phyloP scores from a whole-genome alignment of 2,329 filamentous ascomycete species.

The Coccinonectria pachysandricola region DNA sequence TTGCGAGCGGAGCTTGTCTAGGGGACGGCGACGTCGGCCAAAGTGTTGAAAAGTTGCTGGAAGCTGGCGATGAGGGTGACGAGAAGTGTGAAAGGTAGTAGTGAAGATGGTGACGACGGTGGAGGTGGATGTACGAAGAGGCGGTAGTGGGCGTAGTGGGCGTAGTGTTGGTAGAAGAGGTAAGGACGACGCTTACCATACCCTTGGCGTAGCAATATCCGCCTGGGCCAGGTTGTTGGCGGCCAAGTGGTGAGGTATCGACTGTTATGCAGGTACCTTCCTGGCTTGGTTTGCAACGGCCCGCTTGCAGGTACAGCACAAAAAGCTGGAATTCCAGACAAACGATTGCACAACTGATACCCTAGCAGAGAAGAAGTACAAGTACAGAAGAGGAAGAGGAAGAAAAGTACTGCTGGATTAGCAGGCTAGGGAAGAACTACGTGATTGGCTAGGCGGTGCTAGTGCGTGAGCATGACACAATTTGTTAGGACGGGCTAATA shows the following conservation, averaged over 20 bases:
- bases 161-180: constrained; percentile 10
- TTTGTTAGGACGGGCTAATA: constrained; percentile 22
- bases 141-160: constrained; percentile 9
- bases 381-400: too few species aligned
- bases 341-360: too few species aligned
- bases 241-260: too few species aligned
- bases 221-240: too few species aligned
- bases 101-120: constrained; percentile 11
- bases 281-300: too few species aligned
- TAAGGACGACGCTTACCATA: constrained; percentile 15
- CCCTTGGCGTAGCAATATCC: constrained; percentile 21
- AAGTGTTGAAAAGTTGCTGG: constrained; percentile 3
- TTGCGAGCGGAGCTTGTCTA: constrained; percentile 3
- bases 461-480: constrained; percentile 24
- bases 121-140: constrained; percentile 8
- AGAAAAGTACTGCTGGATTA: too few species aligned
- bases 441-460: constrained; percentile 16
- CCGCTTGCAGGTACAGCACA: too few species aligned
- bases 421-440: constrained; percentile 18
- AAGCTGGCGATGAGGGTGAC: constrained; percentile 4
- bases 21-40: constrained; percentile 1
- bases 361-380: too few species aligned
- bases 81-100: constrained; percentile 7
- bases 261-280: too few species aligned
- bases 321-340: too few species aligned